These are phyloP conservation scores for Calendula officinalis DNA, from an alignment of 129 eudicot genomes.

Conservation along the genomic window DNA sequence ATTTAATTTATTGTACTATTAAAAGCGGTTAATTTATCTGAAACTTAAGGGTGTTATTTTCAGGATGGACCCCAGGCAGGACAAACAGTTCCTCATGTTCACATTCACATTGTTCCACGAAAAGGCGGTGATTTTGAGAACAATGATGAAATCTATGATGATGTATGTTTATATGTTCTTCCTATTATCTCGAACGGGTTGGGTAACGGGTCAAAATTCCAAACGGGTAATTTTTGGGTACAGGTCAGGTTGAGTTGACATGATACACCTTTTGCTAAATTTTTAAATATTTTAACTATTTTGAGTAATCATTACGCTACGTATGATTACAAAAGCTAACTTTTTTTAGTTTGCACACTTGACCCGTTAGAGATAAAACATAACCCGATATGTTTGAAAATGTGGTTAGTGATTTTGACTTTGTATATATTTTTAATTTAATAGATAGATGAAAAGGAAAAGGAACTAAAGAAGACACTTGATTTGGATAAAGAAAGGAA, in stretches of 20 bases:
- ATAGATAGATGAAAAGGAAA: conserved; percentile 90
- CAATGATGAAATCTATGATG: conserved; percentile 93
- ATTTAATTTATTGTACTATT: too few relatives aligned
- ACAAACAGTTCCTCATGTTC: conserved; percentile 93
- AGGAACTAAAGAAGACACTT: conserved; percentile 71
- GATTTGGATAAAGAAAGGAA: conserved; percentile 90
- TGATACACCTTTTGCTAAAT: too few relatives aligned
- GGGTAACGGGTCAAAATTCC: too few relatives aligned
- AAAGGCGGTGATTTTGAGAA: conserved; percentile 82
- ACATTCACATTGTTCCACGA: conserved; percentile 85
- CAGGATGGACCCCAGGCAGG: conserved; percentile 99
- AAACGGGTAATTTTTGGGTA: too few relatives aligned
- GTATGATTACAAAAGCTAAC: too few relatives aligned
- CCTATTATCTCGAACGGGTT: too few relatives aligned
- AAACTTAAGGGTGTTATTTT: not conserved
- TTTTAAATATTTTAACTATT: too few relatives aligned
- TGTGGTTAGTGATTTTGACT: too few relatives aligned
- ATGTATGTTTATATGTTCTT: conserved; percentile 47
- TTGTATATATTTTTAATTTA: too few relatives aligned
- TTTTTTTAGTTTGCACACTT: not conserved
- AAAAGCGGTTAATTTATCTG: not conserved
- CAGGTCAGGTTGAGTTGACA: too few relatives aligned
- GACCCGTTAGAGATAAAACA: not conserved
- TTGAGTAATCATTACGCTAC: too few relatives aligned
- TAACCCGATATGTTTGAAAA: too few relatives aligned